phyloP scores from a whole-genome alignment of 2,329 filamentous ascomycete species.

The Plectosphaerella plurivora region DNA sequence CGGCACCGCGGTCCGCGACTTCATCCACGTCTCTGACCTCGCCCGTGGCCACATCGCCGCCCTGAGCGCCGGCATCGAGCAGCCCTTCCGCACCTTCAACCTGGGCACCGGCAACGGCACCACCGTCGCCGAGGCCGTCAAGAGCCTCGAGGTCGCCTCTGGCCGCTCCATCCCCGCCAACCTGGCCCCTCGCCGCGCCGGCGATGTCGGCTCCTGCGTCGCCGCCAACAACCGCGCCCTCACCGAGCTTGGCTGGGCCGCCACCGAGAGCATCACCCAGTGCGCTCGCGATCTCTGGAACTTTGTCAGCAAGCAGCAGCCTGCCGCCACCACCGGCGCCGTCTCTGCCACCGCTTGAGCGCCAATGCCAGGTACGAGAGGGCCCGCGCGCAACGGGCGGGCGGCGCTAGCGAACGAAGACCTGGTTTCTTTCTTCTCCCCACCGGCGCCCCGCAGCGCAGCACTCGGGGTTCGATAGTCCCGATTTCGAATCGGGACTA shows the following conservation, averaged over 20 bases:
- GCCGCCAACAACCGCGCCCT: constrained; percentile 33
- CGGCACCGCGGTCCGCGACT: constrained; percentile 63
- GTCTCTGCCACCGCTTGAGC: too few species aligned
- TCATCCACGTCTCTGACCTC: constrained; percentile 63
- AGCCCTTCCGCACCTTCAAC: constrained; percentile 36
- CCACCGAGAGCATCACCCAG: constrained; percentile 23
- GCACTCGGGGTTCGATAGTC: not conserved
- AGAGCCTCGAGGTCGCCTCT: constrained; percentile 30
- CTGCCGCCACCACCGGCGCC: not conserved
- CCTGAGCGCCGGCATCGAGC: constrained; percentile 27
- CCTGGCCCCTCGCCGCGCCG: constrained; percentile 30
- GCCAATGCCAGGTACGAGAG: too few species aligned
- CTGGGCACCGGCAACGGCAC: constrained; percentile 40
- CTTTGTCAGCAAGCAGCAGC: constrained; percentile 16
- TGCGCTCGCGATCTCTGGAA: constrained; percentile 28
- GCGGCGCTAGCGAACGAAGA: not conserved
- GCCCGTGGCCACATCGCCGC: constrained; percentile 61
- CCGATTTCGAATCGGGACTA: not conserved
- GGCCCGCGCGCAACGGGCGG: not conserved
- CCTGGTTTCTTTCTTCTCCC: not conserved
- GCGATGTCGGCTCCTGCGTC: constrained; percentile 39
- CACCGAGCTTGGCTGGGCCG: constrained; percentile 36
- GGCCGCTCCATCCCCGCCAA: constrained; percentile 29
- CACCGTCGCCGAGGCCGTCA: constrained; percentile 38
- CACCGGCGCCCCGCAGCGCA: not conserved